A percentile compares a stretch with the other conserved stretches of the same genome.
These are phyloP conservation scores for Margaritispora aquatica DNA, from an alignment of 495 filamentous ascomycete species.

Conservation along the genomic window DNA sequence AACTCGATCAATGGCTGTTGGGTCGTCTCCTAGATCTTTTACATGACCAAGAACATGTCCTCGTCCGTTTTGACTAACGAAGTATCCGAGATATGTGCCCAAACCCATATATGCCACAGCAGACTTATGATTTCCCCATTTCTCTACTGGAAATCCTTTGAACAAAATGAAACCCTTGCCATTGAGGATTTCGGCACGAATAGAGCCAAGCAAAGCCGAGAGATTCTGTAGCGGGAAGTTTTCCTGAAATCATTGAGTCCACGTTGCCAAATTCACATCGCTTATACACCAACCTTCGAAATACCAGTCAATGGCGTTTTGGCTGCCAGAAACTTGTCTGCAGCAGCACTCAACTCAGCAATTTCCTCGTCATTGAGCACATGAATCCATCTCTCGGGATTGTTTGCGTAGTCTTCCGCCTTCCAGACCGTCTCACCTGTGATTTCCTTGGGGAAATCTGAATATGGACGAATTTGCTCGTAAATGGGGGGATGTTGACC, in stretches of 20 bases:
- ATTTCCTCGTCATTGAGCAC: constrained; percentile 60
- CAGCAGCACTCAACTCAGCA: constrained; percentile 56
- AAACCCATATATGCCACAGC: constrained; percentile 88
- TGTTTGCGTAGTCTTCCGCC: constrained; percentile 59
- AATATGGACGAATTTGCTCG: constrained; percentile 58
- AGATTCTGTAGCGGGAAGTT: constrained; percentile 65
- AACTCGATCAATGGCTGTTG: constrained; percentile 71
- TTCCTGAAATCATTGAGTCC: constrained; percentile 27
- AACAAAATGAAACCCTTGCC: constrained; percentile 90
- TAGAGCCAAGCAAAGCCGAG: constrained; percentile 40
- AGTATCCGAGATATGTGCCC: constrained; percentile 81
- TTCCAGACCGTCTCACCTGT: constrained; percentile 75
- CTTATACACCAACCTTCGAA: constrained; percentile 43
- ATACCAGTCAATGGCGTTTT: constrained; percentile 67
- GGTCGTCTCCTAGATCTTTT: constrained; percentile 82
- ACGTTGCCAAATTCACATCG: background rate
- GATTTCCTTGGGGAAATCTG: constrained; percentile 67
- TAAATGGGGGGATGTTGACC: constrained; percentile 76
- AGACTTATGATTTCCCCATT: constrained; percentile 75
- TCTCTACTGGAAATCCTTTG: constrained; percentile 68
- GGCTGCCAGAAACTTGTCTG: constrained; percentile 60
- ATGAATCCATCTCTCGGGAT: constrained; percentile 74
- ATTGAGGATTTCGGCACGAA: constrained; percentile 68
- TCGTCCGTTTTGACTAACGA: constrained; percentile 75
- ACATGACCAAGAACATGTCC: constrained; percentile 92